These are phyloP conservation scores for Climacium dendroides DNA, from an alignment of 225 moss, liverwort and hornwort species.

Conservation along the genomic window DNA sequence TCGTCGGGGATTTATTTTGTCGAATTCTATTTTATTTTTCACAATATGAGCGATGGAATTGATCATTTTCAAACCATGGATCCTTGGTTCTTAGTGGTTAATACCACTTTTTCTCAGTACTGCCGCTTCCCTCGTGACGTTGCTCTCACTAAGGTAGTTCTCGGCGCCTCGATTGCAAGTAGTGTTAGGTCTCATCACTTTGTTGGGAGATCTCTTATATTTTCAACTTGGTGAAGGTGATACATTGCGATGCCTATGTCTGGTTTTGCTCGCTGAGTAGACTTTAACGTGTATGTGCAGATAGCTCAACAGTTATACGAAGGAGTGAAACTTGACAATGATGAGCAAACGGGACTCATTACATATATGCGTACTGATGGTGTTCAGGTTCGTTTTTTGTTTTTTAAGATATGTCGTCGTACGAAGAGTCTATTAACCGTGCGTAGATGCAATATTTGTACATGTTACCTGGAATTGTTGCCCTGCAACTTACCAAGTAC, in stretches of 20 bases:
- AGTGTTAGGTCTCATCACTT: not conserved
- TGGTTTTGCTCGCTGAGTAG: not conserved
- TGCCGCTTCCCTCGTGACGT: not conserved
- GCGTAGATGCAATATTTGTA: not conserved
- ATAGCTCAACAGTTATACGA: slow-evolving; percentile 89
- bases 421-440: not conserved
- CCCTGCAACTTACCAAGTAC: not conserved
- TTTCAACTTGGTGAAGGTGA: not conserved
- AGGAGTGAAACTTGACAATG: slow-evolving; percentile 71
- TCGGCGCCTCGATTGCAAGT: not conserved
- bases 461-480: not conserved
- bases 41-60: too few relatives aligned
- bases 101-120: not conserved
- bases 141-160: not conserved
- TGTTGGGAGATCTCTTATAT: not conserved
- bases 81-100: not conserved
- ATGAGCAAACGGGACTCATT: slow-evolving; percentile 84
- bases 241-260: not conserved
- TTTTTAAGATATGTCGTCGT: not conserved
- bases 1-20: not conserved
- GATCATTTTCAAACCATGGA: not conserved
- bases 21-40: not conserved
- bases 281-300: slow-evolving; percentile 22
- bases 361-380: slow-evolving; percentile 99
- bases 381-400: slow-evolving; percentile 49